phyloP scores from a whole-genome alignment of 805 yeast genomes.

The Lipomyces oligophaga region DNA sequence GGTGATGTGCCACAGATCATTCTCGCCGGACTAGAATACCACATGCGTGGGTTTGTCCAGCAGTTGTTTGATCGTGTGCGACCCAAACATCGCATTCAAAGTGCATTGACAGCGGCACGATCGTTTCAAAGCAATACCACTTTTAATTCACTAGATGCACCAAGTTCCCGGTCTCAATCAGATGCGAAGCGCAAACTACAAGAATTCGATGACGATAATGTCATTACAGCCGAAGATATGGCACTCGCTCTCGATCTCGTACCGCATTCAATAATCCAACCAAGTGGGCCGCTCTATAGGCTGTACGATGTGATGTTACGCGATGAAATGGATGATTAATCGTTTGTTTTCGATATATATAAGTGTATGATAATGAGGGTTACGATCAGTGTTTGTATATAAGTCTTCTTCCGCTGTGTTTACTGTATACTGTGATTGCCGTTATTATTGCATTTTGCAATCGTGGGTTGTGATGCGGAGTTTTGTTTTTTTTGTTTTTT shows the following conservation, averaged over 20 bases:
- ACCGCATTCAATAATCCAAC: slow-evolving; percentile 39
- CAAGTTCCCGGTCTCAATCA: not conserved
- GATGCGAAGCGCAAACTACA: slow-evolving; percentile 4
- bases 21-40: slow-evolving; percentile 75
- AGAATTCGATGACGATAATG: slow-evolving; percentile 32
- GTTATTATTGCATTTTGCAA: not conserved
- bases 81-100: too few relatives aligned
- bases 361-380: too few relatives aligned
- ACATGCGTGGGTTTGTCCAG: slow-evolving; percentile 70
- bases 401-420: not conserved
- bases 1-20: slow-evolving; percentile 75
- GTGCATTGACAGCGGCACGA: too few relatives aligned
- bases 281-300: slow-evolving; percentile 37
- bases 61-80: slow-evolving; percentile 68
- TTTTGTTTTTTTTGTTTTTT: not conserved
- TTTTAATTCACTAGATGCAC: slow-evolving; percentile 1
- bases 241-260: slow-evolving; percentile 35
- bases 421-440: too few relatives aligned
- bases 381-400: not conserved
- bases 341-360: not conserved
- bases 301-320: slow-evolving; percentile 36
- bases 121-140: slow-evolving; percentile 35
- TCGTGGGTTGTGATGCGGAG: too few relatives aligned
- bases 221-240: slow-evolving; percentile 38
- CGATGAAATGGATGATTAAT: slow-evolving; percentile 37